Base-by-base conservation (phyloP, 2,329 filamentous ascomycete genomes). In the Exophiala oligosperma region DNA sequence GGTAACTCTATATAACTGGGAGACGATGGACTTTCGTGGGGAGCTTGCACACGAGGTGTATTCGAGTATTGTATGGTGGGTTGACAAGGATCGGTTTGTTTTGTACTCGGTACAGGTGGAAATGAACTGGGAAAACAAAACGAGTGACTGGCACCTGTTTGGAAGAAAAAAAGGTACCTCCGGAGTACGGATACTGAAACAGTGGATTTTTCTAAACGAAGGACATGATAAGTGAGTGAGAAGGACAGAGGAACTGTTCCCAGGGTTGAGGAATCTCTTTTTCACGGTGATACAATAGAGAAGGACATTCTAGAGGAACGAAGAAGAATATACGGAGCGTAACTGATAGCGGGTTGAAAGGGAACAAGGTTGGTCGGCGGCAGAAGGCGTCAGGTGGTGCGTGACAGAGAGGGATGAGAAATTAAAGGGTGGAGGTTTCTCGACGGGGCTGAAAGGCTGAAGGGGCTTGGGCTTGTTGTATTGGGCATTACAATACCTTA, bases 331-430 rank as follows among this genome's bases (percentile, higher is more conserved):
- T 17, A 17, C 17, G 17, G 17, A 17, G 17, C 17, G 17, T 17
- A 17, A 17, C 17, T 17, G 26, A 28, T 28, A 7, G 4, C 26
- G 26, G 26, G 26, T 28, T 28, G 26, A 28, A 12, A 40, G 37
- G 37, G 37, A 5, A 4, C 11, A 17, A 38, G 48, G 37, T 2
- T 28, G 23, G 50, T 52, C 21, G 37, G 40, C 35, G 21, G 9
- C 17, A 17, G 17, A 17, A 17, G 17, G 17, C 41, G 29, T 23
- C 35, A 28, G 49, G 37, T 52, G 40, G 40, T 44, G 37, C 32
- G 7, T 8, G 49, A 52, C 44, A 26, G 51, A 38, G 51, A 38
- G 40, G n/a, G 17, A 46, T 43, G 38, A 47, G 51, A 53, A 53
- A 53, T 53, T 53, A 53, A 53, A 43, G 51, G 51, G 32, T 35